These are phyloP conservation scores for Malus asiatica DNA, from an alignment of 306 rosid genomes.

Conservation along the genomic window DNA sequence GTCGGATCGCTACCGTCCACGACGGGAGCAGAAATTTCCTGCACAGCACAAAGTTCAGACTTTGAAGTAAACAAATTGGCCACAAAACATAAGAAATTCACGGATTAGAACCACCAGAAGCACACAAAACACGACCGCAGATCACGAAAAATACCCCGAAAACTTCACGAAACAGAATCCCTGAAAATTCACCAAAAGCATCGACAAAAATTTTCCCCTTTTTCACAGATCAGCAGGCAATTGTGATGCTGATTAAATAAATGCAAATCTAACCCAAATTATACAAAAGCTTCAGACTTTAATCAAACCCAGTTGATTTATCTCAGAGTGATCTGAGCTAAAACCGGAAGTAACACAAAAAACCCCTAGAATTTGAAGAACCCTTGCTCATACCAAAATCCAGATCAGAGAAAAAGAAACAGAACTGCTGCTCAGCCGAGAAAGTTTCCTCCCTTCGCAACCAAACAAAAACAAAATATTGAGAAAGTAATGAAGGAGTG, in stretches of 20 bases:
- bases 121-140: not conserved
- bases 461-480: not conserved
- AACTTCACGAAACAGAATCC: not conserved
- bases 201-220: not conserved
- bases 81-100: not conserved
- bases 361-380: not conserved
- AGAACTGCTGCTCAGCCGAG: not conserved
- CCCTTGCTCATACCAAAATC: not conserved
- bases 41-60: constrained; percentile 22
- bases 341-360: not conserved
- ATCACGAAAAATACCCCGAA: not conserved
- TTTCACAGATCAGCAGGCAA: not conserved
- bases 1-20: constrained; percentile 79
- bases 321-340: not conserved
- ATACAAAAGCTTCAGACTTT: not conserved
- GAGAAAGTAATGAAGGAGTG: not conserved
- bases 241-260: not conserved
- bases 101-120: not conserved
- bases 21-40: constrained; percentile 76
- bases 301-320: not conserved
- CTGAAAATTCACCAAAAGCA: not conserved
- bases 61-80: not conserved
- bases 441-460: constrained; percentile 16
- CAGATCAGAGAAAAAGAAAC: not conserved
- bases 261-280: not conserved